A percentile compares a stretch with the other conserved stretches of the same genome.
phyloP scores from a whole-genome alignment of 2,329 filamentous ascomycete genomes.

The Amesomyces nigricolor region DNA sequence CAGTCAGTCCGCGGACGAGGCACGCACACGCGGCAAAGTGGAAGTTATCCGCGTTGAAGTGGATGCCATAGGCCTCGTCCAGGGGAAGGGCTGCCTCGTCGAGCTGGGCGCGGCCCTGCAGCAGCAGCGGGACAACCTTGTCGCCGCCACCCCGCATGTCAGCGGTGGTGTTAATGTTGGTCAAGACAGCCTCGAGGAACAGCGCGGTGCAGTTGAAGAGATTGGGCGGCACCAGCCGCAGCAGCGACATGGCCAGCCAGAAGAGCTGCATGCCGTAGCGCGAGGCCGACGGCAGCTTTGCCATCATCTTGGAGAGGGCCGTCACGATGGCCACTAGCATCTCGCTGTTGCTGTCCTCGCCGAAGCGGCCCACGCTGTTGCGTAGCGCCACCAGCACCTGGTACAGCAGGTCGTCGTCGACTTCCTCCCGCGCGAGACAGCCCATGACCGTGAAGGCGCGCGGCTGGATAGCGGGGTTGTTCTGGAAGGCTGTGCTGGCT shows the following conservation, averaged over 20 bases:
- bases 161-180: slow-evolving; percentile 56
- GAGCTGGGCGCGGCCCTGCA: slow-evolving; percentile 55
- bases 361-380: slow-evolving; percentile 59
- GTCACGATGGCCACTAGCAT: slow-evolving; percentile 65
- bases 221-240: slow-evolving; percentile 55
- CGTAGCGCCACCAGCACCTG: slow-evolving; percentile 64
- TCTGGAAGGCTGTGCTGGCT: slow-evolving; percentile 67
- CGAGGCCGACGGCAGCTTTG: slow-evolving; percentile 60
- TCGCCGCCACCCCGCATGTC: slow-evolving; percentile 54
- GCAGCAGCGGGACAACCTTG: slow-evolving; percentile 53
- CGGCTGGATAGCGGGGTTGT: slow-evolving; percentile 65
- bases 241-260: slow-evolving; percentile 62
- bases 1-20: slow-evolving; percentile 58
- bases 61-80: slow-evolving; percentile 61
- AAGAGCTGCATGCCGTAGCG: slow-evolving; percentile 65
- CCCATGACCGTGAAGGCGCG: slow-evolving; percentile 67
- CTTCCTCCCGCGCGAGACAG: slow-evolving; percentile 63
- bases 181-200: slow-evolving; percentile 59
- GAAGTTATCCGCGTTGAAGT: slow-evolving; percentile 59
- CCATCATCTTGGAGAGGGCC: slow-evolving; percentile 65
- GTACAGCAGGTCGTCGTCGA: slow-evolving; percentile 65
- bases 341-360: slow-evolving; percentile 58
- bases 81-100: slow-evolving; percentile 57
- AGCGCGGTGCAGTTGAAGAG: slow-evolving; percentile 62
- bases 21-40: slow-evolving; percentile 62